phyloP scores from a whole-genome alignment of 2,329 filamentous ascomycete species.

The Malbranchea cinnamomea region DNA sequence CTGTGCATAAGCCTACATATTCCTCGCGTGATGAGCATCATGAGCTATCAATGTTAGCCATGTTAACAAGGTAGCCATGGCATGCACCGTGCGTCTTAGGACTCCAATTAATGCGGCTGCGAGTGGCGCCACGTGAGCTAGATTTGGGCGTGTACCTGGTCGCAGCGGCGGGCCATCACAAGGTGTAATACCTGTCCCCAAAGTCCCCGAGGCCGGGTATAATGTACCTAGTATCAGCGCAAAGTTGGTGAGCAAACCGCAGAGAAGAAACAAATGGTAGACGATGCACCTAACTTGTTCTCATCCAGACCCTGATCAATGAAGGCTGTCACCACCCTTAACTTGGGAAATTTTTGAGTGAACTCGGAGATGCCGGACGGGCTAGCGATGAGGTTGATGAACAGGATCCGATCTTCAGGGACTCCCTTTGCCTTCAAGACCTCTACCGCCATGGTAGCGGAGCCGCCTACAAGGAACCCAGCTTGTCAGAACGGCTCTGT shows the following conservation, averaged over 20 bases:
- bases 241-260: constrained; percentile 10
- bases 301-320: constrained; percentile 93
- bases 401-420: constrained; percentile 86
- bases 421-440: constrained; percentile 82
- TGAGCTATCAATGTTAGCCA: too few species aligned
- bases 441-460: constrained; percentile 92
- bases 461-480: constrained; percentile 54
- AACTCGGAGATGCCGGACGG: constrained; percentile 85
- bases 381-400: constrained; percentile 95
- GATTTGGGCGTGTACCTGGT: too few species aligned
- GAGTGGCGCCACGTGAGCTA: too few species aligned
- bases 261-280: constrained; percentile 1
- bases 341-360: constrained; percentile 71
- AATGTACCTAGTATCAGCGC: constrained; percentile 59
- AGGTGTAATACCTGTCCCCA: constrained; percentile 87
- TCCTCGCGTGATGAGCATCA: too few species aligned
- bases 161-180: too few species aligned
- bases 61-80: too few species aligned
- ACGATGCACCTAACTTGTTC: constrained; percentile 60
- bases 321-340: constrained; percentile 89
- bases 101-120: too few species aligned
- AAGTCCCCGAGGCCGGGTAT: constrained; percentile 89
- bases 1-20: too few species aligned
- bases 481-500: background rate
- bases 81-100: too few species aligned